Base-by-base conservation (phyloP, 2,329 filamentous ascomycete species). In the Cladophialophora chaetospira region DNA sequence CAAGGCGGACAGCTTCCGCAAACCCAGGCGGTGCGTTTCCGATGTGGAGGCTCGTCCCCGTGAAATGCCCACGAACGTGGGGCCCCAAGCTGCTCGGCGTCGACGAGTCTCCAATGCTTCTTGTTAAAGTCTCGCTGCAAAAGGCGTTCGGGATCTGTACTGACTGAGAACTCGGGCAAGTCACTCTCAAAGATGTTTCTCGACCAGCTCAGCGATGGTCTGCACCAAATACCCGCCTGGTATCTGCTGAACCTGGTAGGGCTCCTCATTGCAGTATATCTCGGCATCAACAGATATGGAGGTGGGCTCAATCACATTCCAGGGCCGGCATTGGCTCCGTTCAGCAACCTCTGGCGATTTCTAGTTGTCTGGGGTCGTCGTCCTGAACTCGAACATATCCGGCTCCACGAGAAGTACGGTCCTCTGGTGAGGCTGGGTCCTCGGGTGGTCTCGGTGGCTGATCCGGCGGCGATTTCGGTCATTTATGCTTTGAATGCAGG, bases 371-470 rank as follows among this genome's bases (percentile, higher is more conserved):
- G 56, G 23, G 58, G 58, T 3, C 36, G 61, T 13, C 43, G 49
- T 13, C 62, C 69, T 0, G 66, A 71, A 38, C 42, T 63, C 4
- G 60, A 58, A 26, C 54, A 68, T 33, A 60, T 63, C 42, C 23
- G n/a, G 5, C 42, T 69, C 2, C 70, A 71, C 44, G 53, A 62
- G 4, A 43, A 61, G 33, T 68, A 71, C 55, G 70, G 69, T 4
- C 48, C 56, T 1, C 38, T 71, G 0, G 69, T 71, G 2, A 62
- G 67, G 1, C 50, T 70, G 3, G 69, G 70, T 2, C 70, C 69
- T 3, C 67, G 68, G 40, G 64, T 63, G 36, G 64, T 71, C n/a
- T 69, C 66, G 1, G 59, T 71, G 6, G 50, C 55, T 1, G 63
- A 59, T 11, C 53, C 60, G 21, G 49, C 52, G 4, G 57, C 61